Evolutionary conservation across 2,329 filamentous ascomycete genomes (phyloP), one percentile per base, ranked within the genome.

Genomic region (Akanthomyces lecanii): DNA sequence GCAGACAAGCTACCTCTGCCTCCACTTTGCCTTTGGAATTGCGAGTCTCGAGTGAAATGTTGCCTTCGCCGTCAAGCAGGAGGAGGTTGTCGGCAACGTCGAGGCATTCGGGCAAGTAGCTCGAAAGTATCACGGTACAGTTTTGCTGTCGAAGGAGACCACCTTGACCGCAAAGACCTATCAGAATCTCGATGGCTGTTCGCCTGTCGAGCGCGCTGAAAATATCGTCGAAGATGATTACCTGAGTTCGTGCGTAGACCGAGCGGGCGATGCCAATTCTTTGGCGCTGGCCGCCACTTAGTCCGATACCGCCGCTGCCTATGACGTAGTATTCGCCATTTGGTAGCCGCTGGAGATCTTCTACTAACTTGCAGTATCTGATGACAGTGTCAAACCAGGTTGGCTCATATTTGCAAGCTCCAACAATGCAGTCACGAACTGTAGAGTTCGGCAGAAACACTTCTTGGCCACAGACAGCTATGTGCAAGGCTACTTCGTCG

Each of bases 41-140:
- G 51, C 25, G 3, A 1, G 14, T 4, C 7, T 25, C 7, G 1
- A 36, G 28, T 5, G 40, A 36, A 5, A 40, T 16, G 12, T 5
- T 40, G 12, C 50, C 59, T 3, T 38, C 28, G 4, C 50, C 50
- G 6, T 54, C 50, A 10, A 61, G 50, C 5, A 54, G 59, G 12
- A 61, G 25, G 25, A 61, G 59, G 7, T 40, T 47, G 38, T 61
- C 50, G 11, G 50, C 59, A n/a, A 61, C 30, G 16, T 61, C 40
- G 3, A 61, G 7, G 23, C 38, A 54, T 23, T 61, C 59, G 5
- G 59, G 12, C 21, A 54, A 14, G n/a, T 61, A 54, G 40, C 40
- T 40, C 1, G 59, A 16, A 3, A 61, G 6, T 1, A 61, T 4
- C 5, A 61, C 59, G 11, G 59, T 54, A 23, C 50, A 54, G 6